These are phyloP conservation scores for Rosa persica DNA, from an alignment of 306 rosid species.

Conservation along the genomic window DNA sequence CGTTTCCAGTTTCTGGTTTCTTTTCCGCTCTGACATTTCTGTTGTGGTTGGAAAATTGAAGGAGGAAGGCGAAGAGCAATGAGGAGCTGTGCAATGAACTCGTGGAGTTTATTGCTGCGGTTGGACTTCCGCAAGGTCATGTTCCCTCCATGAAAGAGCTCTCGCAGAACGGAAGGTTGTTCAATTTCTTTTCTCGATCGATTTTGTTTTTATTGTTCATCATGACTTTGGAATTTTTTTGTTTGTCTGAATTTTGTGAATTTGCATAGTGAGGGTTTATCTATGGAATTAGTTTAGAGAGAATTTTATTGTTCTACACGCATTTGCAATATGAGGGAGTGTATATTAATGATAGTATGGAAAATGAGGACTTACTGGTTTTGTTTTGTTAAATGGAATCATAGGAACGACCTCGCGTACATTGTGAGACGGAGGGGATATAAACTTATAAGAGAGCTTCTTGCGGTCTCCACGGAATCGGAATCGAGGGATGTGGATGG, in stretches of 20 bases:
- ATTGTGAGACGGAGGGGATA: constrained; percentile 91
- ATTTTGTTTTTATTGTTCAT: neutral
- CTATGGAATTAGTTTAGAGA: neutral
- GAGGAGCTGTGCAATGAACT: constrained; percentile 76
- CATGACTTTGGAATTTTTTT: neutral
- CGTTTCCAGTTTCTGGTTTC: neutral
- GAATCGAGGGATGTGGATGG: constrained; percentile 21
- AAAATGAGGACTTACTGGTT: neutral
- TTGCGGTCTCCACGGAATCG: constrained; percentile 34
- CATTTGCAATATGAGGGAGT: neutral
- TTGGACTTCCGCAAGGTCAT: constrained; percentile 67
- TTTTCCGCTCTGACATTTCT: neutral
- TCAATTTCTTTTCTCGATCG: neutral
- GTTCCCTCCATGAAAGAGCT: constrained; percentile 81
- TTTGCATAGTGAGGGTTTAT: neutral
- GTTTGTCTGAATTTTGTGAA: neutral
- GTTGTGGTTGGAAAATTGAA: neutral
- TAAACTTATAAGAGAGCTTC: constrained; percentile 65
- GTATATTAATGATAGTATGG: neutral
- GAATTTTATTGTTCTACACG: neutral
- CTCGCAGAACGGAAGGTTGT: constrained; percentile 72
- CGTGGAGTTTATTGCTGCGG: constrained; percentile 47
- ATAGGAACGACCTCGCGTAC: constrained; percentile 83
- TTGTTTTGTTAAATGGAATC: neutral
- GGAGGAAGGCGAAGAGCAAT: constrained; percentile 60